Base-by-base conservation (phyloP, 2,329 filamentous ascomycete genomes). In the Aspergillus jensenii region DNA sequence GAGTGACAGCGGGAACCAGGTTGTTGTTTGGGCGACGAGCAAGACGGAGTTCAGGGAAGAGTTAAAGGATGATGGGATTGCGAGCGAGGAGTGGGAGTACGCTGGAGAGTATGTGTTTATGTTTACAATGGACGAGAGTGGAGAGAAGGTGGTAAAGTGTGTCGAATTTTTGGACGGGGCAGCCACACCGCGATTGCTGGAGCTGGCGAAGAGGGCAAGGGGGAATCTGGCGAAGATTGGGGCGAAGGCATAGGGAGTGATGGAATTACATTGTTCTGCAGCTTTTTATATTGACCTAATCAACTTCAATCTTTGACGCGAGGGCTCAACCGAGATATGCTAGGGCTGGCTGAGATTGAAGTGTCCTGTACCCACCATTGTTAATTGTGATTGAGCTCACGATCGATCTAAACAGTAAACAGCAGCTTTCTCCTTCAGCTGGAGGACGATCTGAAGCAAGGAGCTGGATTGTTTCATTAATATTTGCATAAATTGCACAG, bases 151-250 rank as follows among this genome's bases (percentile, higher is more conserved):
- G 35, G 45, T 35, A 8, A 27, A 25, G 17, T 21, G 37, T 5
- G 15, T 55, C 8, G 52, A 55, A 45, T 55, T 55, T 35, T 33
- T 55, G 44, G 52, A 55, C 44, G 49, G 52, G 43, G 31, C 23
- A n/a, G 45, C 15, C n/a, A 55, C 44, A 3, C 35, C 11, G 21
- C 27, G 25, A 37, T 9, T 55, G 25, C 9, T 33, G 6, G 44
- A 21, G 21, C 11, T 48, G 44, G 47, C 43, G 17, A 17, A 7
- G n/a, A 52, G 50, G 31, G 50, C 50, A 15, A 44, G 31, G 40
- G 39, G 6, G 25, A 52, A 45, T 27, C 17, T 51, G 9, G 48
- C 39, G 25, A 48, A 3, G 25, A 15, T 14, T 27, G 25, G 8
- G 2, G 9, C 25, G 7, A 46, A 46, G 21, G 23, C 21, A 15